Percentiles rank a stretch among this genome's conserved stretches.
phyloP scores from a whole-genome alignment of 306 rosid genomes.

The Prunus kanzakura region DNA sequence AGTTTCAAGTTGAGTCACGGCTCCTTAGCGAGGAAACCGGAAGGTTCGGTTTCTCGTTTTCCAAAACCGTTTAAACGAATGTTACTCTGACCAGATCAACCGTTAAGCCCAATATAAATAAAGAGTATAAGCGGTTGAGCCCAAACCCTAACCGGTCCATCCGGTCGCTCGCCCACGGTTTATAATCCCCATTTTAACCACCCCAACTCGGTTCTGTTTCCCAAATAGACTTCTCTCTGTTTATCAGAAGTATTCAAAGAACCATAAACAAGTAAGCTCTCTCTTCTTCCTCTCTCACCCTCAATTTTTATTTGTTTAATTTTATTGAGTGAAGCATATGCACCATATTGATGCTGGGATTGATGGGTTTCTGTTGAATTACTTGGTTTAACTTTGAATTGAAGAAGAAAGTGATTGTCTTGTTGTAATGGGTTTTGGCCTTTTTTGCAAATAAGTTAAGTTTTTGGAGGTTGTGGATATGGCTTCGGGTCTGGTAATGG shows the following conservation, averaged over 20 bases:
- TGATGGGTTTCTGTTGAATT: not conserved
- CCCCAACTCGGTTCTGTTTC: conserved; percentile 55
- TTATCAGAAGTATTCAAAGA: conserved; percentile 5
- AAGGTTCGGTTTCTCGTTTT: conserved; percentile 32
- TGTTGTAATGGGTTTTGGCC: conserved; percentile 13
- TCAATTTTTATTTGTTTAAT: not conserved
- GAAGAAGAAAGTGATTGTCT: conserved; percentile 8
- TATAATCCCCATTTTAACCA: conserved; percentile 3
- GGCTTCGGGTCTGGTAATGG: conserved; percentile 49
- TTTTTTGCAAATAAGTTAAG: not conserved
- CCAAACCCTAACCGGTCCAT: conserved; percentile 64
- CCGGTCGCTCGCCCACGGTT: conserved; percentile 47
- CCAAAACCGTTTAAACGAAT: conserved; percentile 37
- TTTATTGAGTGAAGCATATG: not conserved
- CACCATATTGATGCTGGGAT: not conserved
- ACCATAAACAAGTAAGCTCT: conserved; percentile 49
- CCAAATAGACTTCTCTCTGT: conserved; percentile 12
- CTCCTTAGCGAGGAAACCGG: conserved; percentile 36
- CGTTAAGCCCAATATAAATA: conserved; percentile 7
- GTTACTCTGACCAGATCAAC: conserved; percentile 35
- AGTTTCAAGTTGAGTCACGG: conserved; percentile 19
- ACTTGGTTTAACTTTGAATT: not conserved
- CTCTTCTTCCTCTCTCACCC: not conserved
- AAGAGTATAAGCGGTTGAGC: conserved; percentile 32
- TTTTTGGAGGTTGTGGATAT: conserved; percentile 26